Evolutionary conservation across 1,139 yeast species (phyloP).

Genomic region (Blastobotrys proliferans): DNA sequence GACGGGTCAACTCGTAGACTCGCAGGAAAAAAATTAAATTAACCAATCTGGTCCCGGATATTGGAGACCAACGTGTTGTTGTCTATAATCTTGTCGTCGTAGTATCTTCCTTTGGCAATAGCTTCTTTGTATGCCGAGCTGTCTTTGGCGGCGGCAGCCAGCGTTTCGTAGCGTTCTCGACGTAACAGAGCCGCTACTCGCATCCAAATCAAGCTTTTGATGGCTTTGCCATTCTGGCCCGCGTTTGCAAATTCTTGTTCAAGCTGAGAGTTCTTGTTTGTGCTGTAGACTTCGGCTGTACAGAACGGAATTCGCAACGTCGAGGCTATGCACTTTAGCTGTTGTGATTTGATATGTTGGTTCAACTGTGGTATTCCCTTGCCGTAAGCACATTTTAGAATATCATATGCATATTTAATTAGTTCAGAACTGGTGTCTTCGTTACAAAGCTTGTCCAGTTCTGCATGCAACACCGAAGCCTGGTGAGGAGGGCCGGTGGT

Average conservation of each 20-base stretch:
- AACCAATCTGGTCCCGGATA: too few relatives aligned
- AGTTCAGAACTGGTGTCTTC: conserved; percentile 2
- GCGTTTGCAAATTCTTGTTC: conserved; percentile 6
- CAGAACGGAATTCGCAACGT: conserved; percentile 3
- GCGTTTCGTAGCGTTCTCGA: conserved; percentile 7
- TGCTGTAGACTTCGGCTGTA: conserved; percentile 1
- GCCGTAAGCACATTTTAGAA: not conserved
- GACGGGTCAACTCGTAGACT: too few relatives aligned
- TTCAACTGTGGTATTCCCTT: not conserved
- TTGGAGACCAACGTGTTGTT: too few relatives aligned
- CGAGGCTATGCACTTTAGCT: conserved; percentile 2
- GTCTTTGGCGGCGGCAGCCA: too few relatives aligned
- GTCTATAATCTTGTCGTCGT: not conserved
- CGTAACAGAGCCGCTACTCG: conserved; percentile 5
- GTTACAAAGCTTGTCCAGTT: conserved; percentile 1
- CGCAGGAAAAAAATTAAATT: too few relatives aligned
- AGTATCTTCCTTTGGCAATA: not conserved
- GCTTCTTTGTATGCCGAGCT: conserved; percentile 1
- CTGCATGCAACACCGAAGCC: conserved; percentile 1
- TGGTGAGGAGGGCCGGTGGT: conserved; percentile 7
- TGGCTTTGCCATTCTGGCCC: conserved; percentile 2
- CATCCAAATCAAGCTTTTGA: conserved; percentile 2
- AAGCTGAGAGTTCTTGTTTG: conserved; percentile 1
- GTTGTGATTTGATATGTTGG: not conserved
- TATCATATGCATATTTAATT: not conserved